Conservation (phyloP, 495 filamentous ascomycete genomes). For the Mytilinidion resinicola region DNA sequence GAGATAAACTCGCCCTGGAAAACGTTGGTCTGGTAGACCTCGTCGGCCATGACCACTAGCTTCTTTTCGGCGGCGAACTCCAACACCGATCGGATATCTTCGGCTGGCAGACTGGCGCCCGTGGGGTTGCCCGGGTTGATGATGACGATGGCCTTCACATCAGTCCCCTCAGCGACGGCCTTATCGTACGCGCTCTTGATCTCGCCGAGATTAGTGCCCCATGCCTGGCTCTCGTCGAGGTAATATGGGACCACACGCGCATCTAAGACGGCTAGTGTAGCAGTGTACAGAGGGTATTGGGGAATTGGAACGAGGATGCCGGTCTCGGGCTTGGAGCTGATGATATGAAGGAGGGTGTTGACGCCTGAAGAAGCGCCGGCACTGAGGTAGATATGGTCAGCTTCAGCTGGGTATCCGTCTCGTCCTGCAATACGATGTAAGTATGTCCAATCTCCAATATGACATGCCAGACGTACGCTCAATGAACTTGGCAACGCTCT, state of each 20-base stretch:
- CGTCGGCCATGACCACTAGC: slow-evolving; percentile 86
- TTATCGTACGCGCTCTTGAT: slow-evolving; percentile 64
- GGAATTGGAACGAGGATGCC: slow-evolving; percentile 93
- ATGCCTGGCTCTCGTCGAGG: slow-evolving; percentile 75
- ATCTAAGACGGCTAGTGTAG: slow-evolving; percentile 79
- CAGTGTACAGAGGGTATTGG: slow-evolving; percentile 96
- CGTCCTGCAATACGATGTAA: slow-evolving; percentile 46
- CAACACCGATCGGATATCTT: slow-evolving; percentile 74
- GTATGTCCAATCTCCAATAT: not conserved
- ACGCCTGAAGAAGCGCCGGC: slow-evolving; percentile 91
- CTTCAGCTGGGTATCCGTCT: slow-evolving; percentile 78
- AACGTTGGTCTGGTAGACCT: slow-evolving; percentile 99
- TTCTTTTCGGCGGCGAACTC: slow-evolving; percentile 79
- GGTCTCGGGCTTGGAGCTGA: slow-evolving; percentile 70
- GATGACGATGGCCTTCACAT: slow-evolving; percentile 86
- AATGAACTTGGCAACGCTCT: slow-evolving; percentile 89
- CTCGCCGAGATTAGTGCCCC: slow-evolving; percentile 77
- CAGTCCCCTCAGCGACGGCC: slow-evolving; percentile 67
- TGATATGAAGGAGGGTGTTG: slow-evolving; percentile 82
- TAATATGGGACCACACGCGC: slow-evolving; percentile 87
- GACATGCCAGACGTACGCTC: slow-evolving; percentile 49
- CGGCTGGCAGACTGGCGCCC: slow-evolving; percentile 69
- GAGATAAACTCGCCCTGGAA: slow-evolving; percentile 88
- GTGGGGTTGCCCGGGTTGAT: slow-evolving; percentile 99
- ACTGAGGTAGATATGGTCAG: slow-evolving; percentile 75